Evolutionary conservation across 768 basidiomycete genomes (phyloP).

Genomic region (Lepiota subincarnata): DNA sequence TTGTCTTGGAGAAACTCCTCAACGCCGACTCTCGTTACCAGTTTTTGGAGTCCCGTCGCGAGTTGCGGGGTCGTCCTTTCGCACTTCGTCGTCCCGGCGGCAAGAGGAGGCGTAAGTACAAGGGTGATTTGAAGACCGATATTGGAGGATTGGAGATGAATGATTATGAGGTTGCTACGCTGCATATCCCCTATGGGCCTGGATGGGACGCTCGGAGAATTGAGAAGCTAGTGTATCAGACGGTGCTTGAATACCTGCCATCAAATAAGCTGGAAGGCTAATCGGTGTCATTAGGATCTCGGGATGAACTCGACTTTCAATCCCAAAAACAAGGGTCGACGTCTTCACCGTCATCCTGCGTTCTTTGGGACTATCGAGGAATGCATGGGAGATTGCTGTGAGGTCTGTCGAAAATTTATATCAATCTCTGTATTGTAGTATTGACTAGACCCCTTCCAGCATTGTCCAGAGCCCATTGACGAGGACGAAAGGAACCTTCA

Average conservation of each 20-base stretch:
- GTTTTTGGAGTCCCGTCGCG: conserved; percentile 46
- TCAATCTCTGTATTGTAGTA: not conserved
- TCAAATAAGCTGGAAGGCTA: not conserved
- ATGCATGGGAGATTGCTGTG: conserved; percentile 59
- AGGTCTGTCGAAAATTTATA: conserved; percentile 27
- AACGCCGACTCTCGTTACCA: conserved; percentile 37
- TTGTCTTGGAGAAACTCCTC: conserved; percentile 57
- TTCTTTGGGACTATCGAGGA: conserved; percentile 59
- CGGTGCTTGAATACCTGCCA: conserved; percentile 30
- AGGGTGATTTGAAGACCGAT: conserved; percentile 53
- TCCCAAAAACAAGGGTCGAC: conserved; percentile 56
- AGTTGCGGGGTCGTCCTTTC: conserved; percentile 46
- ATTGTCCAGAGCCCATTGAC: conserved; percentile 51
- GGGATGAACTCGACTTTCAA: conserved; percentile 63
- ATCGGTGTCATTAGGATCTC: conserved; percentile 34
- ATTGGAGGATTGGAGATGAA: conserved; percentile 49
- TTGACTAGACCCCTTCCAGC: conserved; percentile 23
- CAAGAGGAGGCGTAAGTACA: conserved; percentile 36
- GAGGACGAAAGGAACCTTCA: conserved; percentile 53
- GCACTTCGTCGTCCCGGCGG: conserved; percentile 23
- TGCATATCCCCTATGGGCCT: conserved; percentile 61
- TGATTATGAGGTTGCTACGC: conserved; percentile 49
- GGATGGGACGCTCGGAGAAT: conserved; percentile 55
- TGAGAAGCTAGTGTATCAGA: conserved; percentile 54
- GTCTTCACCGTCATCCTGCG: conserved; percentile 59